Conservation (phyloP, 768 basidiomycete genomes). For the Naganishia kalamii region DNA sequence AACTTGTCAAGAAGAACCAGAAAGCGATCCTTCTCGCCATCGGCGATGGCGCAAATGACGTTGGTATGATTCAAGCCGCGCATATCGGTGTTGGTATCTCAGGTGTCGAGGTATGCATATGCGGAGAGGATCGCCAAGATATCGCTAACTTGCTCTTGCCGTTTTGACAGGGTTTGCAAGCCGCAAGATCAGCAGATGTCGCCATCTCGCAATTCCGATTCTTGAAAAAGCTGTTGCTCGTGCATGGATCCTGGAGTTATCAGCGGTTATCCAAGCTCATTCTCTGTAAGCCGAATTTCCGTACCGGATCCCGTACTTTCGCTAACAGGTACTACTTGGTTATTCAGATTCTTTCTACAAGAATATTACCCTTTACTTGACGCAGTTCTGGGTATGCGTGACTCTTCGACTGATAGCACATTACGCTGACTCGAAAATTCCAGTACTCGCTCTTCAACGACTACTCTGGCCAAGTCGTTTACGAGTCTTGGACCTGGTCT, state of each 20-base stretch:
- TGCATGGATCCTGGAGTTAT: slow-evolving; percentile 99
- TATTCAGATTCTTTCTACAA: slow-evolving; percentile 90
- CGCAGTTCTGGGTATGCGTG: slow-evolving; percentile 88
- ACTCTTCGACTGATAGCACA: too few relatives aligned
- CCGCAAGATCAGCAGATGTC: slow-evolving; percentile 92
- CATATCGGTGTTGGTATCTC: slow-evolving; percentile 97
- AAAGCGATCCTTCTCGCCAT: slow-evolving; percentile 91
- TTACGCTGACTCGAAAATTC: slow-evolving; percentile 23
- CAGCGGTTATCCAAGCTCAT: slow-evolving; percentile 89
- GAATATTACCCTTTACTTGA: slow-evolving; percentile 97
- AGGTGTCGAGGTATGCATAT: slow-evolving; percentile 71
- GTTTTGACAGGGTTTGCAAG: slow-evolving; percentile 74
- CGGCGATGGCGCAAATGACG: slow-evolving; percentile 96
- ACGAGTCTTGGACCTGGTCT: slow-evolving; percentile 97
- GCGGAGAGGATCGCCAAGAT: background rate
- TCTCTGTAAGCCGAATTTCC: slow-evolving; percentile 61
- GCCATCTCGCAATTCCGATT: slow-evolving; percentile 96
- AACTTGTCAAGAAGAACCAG: slow-evolving; percentile 95
- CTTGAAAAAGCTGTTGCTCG: slow-evolving; percentile 86
- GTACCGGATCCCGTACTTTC: background rate
- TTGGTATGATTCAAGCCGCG: slow-evolving; percentile 98
- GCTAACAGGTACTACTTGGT: background rate
- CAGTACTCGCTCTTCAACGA: slow-evolving; percentile 99
- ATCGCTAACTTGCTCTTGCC: slow-evolving; percentile 10
- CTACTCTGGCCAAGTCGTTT: slow-evolving; percentile 96